phyloP scores from a whole-genome alignment of 2,329 filamentous ascomycete species.

The Lachnellula occidentalis region DNA sequence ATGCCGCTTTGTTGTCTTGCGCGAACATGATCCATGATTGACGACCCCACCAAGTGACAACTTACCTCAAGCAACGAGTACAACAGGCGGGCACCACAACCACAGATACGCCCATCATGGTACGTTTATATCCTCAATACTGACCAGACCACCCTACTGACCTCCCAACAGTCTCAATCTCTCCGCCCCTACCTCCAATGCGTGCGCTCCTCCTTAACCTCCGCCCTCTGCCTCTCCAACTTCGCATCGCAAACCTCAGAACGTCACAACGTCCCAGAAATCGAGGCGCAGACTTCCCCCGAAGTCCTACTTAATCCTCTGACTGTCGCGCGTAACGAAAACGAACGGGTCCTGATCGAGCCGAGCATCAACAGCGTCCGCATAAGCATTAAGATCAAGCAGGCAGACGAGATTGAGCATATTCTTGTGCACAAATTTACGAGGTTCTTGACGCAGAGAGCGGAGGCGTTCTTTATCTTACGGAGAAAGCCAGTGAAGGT shows the following conservation, averaged over 20 bases:
- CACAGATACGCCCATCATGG: slow-evolving; percentile 16
- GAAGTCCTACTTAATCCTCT: slow-evolving; percentile 91
- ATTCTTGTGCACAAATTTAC: slow-evolving; percentile 99
- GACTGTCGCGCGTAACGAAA: slow-evolving; percentile 89
- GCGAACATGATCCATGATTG: no score
- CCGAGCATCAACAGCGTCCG: slow-evolving; percentile 95
- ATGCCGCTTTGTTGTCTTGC: no score
- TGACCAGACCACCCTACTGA: background rate
- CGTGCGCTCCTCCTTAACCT: slow-evolving; percentile 89
- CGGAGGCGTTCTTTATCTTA: slow-evolving; percentile 95
- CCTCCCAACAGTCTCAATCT: slow-evolving; percentile 71
- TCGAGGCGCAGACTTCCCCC: slow-evolving; percentile 87
- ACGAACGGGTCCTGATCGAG: slow-evolving; percentile 93
- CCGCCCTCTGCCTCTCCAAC: slow-evolving; percentile 89
- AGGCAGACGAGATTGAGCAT: slow-evolving; percentile 97
- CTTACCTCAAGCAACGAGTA: background rate
- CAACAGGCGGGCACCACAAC: slow-evolving; percentile 8
- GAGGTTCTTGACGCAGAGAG: slow-evolving; percentile 89
- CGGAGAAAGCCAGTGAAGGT: slow-evolving; percentile 94
- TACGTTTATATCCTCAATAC: slow-evolving; percentile 1
- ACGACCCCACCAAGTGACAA: slow-evolving; percentile 24
- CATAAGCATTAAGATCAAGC: slow-evolving; percentile 98
- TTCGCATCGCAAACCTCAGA: slow-evolving; percentile 97
- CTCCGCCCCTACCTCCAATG: slow-evolving; percentile 94
- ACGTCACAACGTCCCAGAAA: slow-evolving; percentile 95